Base-by-base conservation (phyloP, 2,329 filamentous ascomycete species). In the Fusarium dimerum region DNA sequence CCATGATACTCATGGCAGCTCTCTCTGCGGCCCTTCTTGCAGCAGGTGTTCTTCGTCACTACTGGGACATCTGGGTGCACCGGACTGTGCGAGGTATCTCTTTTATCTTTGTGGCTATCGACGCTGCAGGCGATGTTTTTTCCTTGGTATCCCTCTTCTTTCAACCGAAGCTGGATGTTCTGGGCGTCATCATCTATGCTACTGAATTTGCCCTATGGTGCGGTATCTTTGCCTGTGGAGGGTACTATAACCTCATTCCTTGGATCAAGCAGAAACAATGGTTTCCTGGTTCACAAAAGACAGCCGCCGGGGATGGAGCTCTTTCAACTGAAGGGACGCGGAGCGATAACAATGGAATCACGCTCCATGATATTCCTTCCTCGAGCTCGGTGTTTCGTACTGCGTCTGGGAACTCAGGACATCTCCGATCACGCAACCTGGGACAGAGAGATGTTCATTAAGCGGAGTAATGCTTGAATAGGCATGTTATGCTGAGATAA, bases 31-130 rank as follows among this genome's bases (percentile, higher is more conserved):
- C 76, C 1, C 73, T 90, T 3, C 77, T 90, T 2, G 84, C 83
- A 2, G 78, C 83, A 2, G 87, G 87, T 0, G 87, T 90, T 0
- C 69, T 88, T 8, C 73, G 82, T 2, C 86, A 90, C 65, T 90
- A 89, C 61, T 82, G 80, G 74, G 86, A 90, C 56, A 89, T 90
- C 18, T 88, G 82, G 62, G 65, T 76, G 2, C 80, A 88, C 58
- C 78, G 82, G 7, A 88, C 85, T 0, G 86, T 89, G 2, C 76
- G 85, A 13, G 86, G 87, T 8, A 89, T 90, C 39, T 88, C 85
- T 1, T 89, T 90, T 67, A 72, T 88, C 3, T 90, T 90, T 58
- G 85, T 88, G 0, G 83, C 75, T 2, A 86, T 90, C 41, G 87
- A 90, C 68, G 87, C 86, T 0, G 75, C 83, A 1, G 87, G 87